Percentiles rank a stretch among this genome's conserved stretches.
phyloP scores from a whole-genome alignment of 2,329 filamentous ascomycete species.

The Capronia epimyces region DNA sequence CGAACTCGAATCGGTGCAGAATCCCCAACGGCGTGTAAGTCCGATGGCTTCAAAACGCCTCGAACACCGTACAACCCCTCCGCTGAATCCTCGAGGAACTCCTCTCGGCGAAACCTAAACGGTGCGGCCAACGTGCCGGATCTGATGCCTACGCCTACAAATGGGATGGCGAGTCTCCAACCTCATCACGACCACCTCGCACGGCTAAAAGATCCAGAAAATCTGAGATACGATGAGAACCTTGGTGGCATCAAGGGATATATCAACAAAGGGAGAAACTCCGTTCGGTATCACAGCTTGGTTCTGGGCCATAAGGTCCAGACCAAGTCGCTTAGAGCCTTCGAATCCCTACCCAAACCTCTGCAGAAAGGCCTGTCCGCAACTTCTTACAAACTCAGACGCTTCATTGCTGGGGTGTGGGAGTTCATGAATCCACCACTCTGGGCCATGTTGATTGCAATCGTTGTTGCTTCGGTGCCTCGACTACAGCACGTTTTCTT shows the following conservation, averaged over 20 bases:
- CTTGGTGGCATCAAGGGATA: conserved; percentile 31
- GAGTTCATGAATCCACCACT: conserved; percentile 98
- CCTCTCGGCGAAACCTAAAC: conserved; percentile 16
- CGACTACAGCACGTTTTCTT: conserved; percentile 80
- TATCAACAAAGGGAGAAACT: conserved; percentile 31
- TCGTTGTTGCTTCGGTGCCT: conserved; percentile 84
- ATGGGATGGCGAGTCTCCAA: conserved; percentile 44
- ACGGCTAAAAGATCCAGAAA: conserved; percentile 49
- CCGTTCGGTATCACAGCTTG: conserved; percentile 18
- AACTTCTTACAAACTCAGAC: conserved; percentile 39
- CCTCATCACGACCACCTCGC: conserved; percentile 49
- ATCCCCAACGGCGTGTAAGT: conserved; percentile 25
- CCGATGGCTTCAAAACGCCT: conserved; percentile 27
- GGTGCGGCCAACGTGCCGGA: conserved; percentile 19
- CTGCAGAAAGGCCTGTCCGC: conserved; percentile 49
- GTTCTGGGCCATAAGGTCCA: conserved; percentile 25
- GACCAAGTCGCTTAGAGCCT: conserved; percentile 33
- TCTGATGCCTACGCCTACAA: conserved; percentile 42
- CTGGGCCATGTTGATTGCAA: conserved; percentile 92
- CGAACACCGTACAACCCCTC: conserved; percentile 20
- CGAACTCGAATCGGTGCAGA: conserved; percentile 25
- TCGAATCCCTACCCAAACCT: conserved; percentile 48
- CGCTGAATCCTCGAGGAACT: conserved; percentile 21
- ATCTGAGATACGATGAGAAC: conserved; percentile 30
- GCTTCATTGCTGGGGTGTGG: conserved; percentile 65